Evolutionary conservation across 1,284 basidiomycete genomes (phyloP), one percentile per base, ranked within the genome.

Genomic region (Ceratobasidium sp.): DNA sequence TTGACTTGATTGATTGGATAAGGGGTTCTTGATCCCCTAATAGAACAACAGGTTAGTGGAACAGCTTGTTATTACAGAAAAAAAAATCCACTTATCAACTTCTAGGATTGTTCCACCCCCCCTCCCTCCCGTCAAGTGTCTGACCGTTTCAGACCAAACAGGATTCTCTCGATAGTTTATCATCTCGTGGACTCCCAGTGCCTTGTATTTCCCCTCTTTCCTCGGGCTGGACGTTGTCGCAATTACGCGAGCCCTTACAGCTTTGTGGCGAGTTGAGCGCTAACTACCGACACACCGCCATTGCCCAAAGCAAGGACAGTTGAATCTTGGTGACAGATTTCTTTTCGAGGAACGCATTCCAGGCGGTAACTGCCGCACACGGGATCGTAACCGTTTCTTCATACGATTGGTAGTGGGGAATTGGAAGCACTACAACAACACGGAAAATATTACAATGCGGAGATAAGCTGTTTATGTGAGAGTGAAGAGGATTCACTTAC

Each of bases 151-250:
- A 30, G 86, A 84, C 88, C 87, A 89, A 48, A 88, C 79, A 0
- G 84, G 84, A 12, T 79, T 83, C 59, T 77, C 84, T 52, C 82
- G 85, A 78, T 90, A 90, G 78, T 90, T 89, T 78, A 89, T 85
- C 10, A 57, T 77, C 83, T 53, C 82, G 85, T 78, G 90, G 89
- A 87, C 80, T 70, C 82, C 80, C 70, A 80, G 84, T 80, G 0
- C 81, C 84, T 14, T 83, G 62, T 73, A 84, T 80, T 9, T 88
- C 80, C 78, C 90, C 90, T 45, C 85, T 71, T 73, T 86, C 80
- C 6, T 83, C 74, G 88, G 86, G 0, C 86, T 87, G 0, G 87
- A 88, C 0, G 86, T 88, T 0, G 87, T 89, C 26, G 83, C 81
- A 73, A 90, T 87, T n/a, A 86, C 86, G 3, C 78, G 84, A 1